Evolutionary conservation across 2,329 filamentous ascomycete species (phyloP), one percentile per base, ranked within the genome.

Genomic region (Sporothrix pseudoabietina): DNA sequence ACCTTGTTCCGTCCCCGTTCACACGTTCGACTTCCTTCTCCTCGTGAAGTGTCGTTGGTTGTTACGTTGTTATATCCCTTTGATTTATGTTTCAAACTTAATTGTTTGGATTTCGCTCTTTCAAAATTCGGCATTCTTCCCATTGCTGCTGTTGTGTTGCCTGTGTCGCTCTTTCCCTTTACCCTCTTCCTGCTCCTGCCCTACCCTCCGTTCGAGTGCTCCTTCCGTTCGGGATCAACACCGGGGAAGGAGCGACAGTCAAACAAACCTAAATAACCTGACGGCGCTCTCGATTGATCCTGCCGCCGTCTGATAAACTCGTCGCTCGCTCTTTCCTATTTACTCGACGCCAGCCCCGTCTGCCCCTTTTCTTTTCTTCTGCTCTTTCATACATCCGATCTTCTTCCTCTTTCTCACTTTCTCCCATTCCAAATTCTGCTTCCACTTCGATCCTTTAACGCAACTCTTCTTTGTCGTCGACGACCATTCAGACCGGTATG

Each of bases 1-100:
- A 30, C 16, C 30, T n/a, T 47, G 47, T 54, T 54, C 59, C 66
- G 47, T 54, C n/a, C 30, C 66, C 47, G 66, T 54, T 69, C 47
- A 54, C 22, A 3, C 1, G n/a, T 30, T 32, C 22, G 19, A 26
- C 41, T 35, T 54, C 47, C 66, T 69, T 26, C 14, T 66, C 12
- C 30, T 68, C 39, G 59, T 49, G 22, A 16, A 26, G n/a, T 22
- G 59, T 44, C 22, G 39, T 44, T n/a, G 1, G 39, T 66, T 47
- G 41, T 66, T 22, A 9, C 22, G 16, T 65, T 9, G 10, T 66
- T 22, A n/a, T 26, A 16, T 44, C 3, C 5, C 26, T 47, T 65
- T 44, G 26, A 26, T 41, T 26, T 65, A 10, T 44, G 10, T 30
- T 22, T 32, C 8, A 16, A 19, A 59, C 16, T 63, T 19, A 41